These are phyloP conservation scores for Dendrocalamus sinicus DNA, from an alignment of 176 grass and related monocot genomes.

Conservation along the genomic window DNA sequence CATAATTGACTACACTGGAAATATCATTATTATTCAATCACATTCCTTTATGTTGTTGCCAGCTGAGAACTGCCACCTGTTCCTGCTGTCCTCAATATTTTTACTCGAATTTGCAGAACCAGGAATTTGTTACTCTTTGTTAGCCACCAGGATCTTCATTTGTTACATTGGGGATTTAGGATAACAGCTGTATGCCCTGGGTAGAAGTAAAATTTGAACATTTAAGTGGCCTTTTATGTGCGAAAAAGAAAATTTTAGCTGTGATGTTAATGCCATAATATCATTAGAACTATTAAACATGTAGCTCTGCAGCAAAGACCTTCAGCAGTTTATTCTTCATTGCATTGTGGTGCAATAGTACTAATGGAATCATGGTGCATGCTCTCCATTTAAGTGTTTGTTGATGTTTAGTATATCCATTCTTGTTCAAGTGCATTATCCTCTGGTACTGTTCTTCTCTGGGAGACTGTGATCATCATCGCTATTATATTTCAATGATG, in stretches of 20 bases:
- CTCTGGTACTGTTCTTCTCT: conserved; percentile 20
- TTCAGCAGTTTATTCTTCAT: conserved; percentile 4
- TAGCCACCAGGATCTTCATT: conserved; percentile 15
- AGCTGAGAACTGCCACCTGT: not conserved
- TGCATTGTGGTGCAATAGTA: not conserved
- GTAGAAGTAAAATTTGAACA: not conserved
- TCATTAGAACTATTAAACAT: conserved; percentile 4
- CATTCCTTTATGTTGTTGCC: not conserved
- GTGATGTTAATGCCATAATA: conserved; percentile 18
- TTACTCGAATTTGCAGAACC: not conserved
- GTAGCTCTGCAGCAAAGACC: conserved; percentile 2
- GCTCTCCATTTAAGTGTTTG: not conserved
- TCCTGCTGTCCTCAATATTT: not conserved
- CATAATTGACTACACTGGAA: conserved; percentile 1
- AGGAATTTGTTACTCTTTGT: not conserved
- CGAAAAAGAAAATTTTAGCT: not conserved
- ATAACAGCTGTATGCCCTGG: not conserved
- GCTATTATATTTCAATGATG: conserved; percentile 22
- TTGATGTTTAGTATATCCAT: conserved; percentile 13
- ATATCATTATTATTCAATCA: not conserved
- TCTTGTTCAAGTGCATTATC: conserved; percentile 5
- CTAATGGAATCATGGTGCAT: not conserved
- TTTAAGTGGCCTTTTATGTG: conserved; percentile 11
- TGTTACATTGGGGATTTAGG: not conserved
- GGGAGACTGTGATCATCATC: not conserved